Evolutionary conservation across 257 asterid species (phyloP), one percentile per base, ranked within the genome.

Genomic region (Fraxinus cuspidata): DNA sequence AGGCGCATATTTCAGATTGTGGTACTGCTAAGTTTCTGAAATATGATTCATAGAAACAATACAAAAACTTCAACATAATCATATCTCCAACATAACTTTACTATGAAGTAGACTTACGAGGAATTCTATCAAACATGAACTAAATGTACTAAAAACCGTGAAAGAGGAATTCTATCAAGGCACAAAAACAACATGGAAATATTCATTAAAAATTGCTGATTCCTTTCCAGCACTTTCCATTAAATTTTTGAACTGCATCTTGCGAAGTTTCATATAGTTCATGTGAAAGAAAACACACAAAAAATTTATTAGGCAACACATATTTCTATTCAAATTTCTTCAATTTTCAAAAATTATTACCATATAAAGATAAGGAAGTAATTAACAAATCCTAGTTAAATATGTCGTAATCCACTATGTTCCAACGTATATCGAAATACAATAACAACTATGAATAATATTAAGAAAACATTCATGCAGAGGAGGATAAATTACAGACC

Each of bases 181-280:
- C 18, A 35, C 7, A 16, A 19, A n/a, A 63, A 64, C 18, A 15
- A 51, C 21, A 63, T 19, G 23, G n/a, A 73, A n/a, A 15, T 53
- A 49, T 69, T 25, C 51, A 27, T 47, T 32, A 64, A 73, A 56
- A 81, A 77, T 86, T 85, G 81, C 94, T 90, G 65, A 86, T 78
- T 70, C 74, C 81, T 77, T 84, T 89, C 94, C 94, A 87, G 75
- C 78, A 18, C 74, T 84, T 87, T 7, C 85, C 85, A 21, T 81
- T 73, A 6, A 75, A 68, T 63, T 23, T 71, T 72, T 81, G 35
- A 68, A 89, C 90, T 5, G 86, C 88, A 6, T 77, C 82, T 47
- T 51, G 56, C 83, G 87, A 79, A 37, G 74, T 18, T 35, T 38
- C 79, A 79, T 89, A 91, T 91, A 87, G 73, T 69, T 78, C 51